Percentiles rank a stretch among this genome's conserved stretches.
These are phyloP conservation scores for Colletotrichum sidae DNA, from an alignment of 2,329 filamentous ascomycete species.

Conservation along the genomic window DNA sequence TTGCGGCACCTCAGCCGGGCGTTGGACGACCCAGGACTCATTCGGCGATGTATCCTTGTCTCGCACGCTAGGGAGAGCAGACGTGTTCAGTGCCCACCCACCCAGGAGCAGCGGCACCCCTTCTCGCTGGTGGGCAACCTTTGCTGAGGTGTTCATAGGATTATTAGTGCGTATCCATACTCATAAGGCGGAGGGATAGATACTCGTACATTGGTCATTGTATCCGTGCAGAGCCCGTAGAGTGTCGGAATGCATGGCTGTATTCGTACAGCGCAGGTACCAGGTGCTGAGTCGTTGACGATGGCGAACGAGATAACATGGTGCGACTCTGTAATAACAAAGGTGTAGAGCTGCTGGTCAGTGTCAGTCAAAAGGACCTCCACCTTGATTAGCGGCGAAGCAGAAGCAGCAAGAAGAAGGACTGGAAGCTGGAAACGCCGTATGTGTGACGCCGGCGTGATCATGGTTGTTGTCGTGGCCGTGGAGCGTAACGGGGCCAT, in stretches of 20 bases:
- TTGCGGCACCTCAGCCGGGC: slow-evolving; percentile 10
- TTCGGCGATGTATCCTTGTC: slow-evolving; percentile 10
- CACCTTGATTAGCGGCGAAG: too few species aligned
- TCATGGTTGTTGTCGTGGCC: background rate
- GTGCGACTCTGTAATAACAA: background rate
- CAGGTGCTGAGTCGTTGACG: too few species aligned
- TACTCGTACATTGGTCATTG: too few species aligned
- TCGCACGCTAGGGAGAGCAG: slow-evolving; percentile 24
- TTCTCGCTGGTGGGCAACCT: slow-evolving; percentile 1
- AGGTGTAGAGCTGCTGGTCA: background rate
- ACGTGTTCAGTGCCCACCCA: slow-evolving; percentile 33
- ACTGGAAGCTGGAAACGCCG: slow-evolving; percentile 27
- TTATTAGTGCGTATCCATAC: too few species aligned
- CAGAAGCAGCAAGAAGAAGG: too few species aligned
- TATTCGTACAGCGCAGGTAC: background rate
- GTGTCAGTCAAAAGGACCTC: background rate
- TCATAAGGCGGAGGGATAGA: too few species aligned
- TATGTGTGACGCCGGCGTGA: slow-evolving; percentile 18
- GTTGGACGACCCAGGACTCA: slow-evolving; percentile 6
- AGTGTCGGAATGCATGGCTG: too few species aligned
- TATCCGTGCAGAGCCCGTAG: too few species aligned
- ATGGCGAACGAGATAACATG: too few species aligned
- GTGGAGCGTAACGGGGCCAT: slow-evolving; percentile 14
- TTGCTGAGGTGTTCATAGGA: too few species aligned
- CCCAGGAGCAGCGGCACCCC: background rate